phyloP scores from a whole-genome alignment of 495 filamentous ascomycete genomes.

The Chaetomium fimeti region DNA sequence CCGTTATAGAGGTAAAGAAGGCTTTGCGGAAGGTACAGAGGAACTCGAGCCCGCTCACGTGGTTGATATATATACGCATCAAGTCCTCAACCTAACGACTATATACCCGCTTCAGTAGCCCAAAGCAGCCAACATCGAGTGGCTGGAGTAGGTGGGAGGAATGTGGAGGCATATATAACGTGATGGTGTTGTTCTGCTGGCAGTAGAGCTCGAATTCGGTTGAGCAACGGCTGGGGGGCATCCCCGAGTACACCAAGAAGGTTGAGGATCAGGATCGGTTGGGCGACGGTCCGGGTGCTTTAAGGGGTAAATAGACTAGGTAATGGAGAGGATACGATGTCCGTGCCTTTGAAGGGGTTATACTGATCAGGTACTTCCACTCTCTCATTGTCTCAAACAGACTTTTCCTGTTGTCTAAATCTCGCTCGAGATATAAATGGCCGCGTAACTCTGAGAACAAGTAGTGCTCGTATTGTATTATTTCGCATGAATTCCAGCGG shows the following conservation, averaged over 20 bases:
- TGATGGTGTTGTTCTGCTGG: constrained; percentile 32
- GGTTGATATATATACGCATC: constrained; percentile 3
- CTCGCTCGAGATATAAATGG: too few species aligned
- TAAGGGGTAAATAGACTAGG: too few species aligned
- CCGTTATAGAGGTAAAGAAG: constrained; percentile 10
- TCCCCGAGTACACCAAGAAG: neutral
- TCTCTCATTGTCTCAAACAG: too few species aligned
- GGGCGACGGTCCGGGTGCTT: constrained; percentile 15
- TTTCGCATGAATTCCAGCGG: too few species aligned
- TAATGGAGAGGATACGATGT: too few species aligned
- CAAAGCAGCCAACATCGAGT: constrained; percentile 13
- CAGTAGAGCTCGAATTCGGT: constrained; percentile 32
- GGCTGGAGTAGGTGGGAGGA: constrained; percentile 1
- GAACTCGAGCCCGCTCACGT: constrained; percentile 8
- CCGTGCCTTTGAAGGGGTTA: too few species aligned
- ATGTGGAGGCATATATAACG: constrained; percentile 25
- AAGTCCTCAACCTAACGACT: constrained; percentile 3
- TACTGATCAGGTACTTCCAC: too few species aligned
- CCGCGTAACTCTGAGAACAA: too few species aligned
- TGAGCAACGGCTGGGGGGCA: constrained; percentile 24
- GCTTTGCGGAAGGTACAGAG: neutral
- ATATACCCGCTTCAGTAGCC: constrained; percentile 6
- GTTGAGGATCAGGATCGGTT: constrained; percentile 28
- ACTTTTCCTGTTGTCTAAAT: too few species aligned
- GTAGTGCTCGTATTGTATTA: too few species aligned